Base-by-base conservation (phyloP, 225 moss, liverwort and hornwort species). In the Bryum argenteum region DNA sequence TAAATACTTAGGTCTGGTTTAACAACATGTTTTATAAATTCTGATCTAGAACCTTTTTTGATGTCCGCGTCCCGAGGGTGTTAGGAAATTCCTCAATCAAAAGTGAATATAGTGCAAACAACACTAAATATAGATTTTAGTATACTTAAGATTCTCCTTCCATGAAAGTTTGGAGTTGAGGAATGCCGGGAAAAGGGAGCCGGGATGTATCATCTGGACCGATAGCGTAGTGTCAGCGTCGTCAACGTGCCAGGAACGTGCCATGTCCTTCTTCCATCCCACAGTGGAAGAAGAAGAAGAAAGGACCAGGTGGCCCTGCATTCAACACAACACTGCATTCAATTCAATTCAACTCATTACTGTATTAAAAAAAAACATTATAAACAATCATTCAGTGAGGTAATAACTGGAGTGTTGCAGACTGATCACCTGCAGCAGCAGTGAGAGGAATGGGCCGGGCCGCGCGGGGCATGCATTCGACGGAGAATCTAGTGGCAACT, bases 171-270 rank as follows among this genome's bases (percentile, higher is more conserved):
- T 53, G 63, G 38, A 70, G 45, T 70, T 47, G 11, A 42, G 42
- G 8, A 42, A n/a, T 50, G 52, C 11, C 13, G 24, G 53, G 2
- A 63, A 43, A 45, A 37, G 55, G 56, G 17, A n/a, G n/a, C n/a
- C n/a, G n/a, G n/a, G n/a, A n/a, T n/a, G n/a, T n/a, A n/a, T n/a
- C n/a, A n/a, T n/a, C n/a, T n/a, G n/a, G n/a, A n/a, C n/a, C n/a
- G n/a, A n/a, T n/a, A n/a, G n/a, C n/a, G n/a, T n/a, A 13, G 4
- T 54, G 10, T 1, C n/a, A 45, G 47, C n/a, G 37, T 55, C 39
- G 41, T 37, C 71, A 21, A 70, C 70, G 55, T 74, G 74, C 63
- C 10, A 26, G 45, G 20, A 45, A 75, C 71, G 71, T 80, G 75
- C 61, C 61, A 75, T 71, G 71, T 65, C 61, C 48, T 21, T 58